These are phyloP conservation scores for Ensete glaucum DNA, from an alignment of 176 grass and related monocot species.

Conservation along the genomic window DNA sequence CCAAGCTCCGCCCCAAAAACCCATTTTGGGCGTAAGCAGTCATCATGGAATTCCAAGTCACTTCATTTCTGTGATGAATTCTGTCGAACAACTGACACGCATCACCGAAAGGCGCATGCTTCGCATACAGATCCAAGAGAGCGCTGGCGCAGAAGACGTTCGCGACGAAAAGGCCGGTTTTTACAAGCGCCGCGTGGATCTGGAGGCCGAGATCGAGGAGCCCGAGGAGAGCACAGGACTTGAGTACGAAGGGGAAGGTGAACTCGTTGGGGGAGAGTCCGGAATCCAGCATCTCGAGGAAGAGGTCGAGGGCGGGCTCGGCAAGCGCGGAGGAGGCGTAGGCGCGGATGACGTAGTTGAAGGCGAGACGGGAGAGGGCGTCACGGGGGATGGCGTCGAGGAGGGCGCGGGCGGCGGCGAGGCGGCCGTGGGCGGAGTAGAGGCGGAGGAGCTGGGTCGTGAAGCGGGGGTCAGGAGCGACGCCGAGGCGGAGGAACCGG, in stretches of 20 bases:
- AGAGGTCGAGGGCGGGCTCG: slow-evolving; percentile 20
- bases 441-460: slow-evolving; percentile 1
- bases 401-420: slow-evolving; percentile 9
- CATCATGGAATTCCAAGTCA: slow-evolving; percentile 45
- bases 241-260: slow-evolving; percentile 31
- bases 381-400: slow-evolving; percentile 13
- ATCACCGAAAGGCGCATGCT: slow-evolving; percentile 13
- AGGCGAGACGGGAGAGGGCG: slow-evolving; percentile 17
- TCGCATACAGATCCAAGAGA: slow-evolving; percentile 33
- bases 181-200: slow-evolving; percentile 32
- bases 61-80: slow-evolving; percentile 23
- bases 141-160: slow-evolving; percentile 31
- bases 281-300: slow-evolving; percentile 23
- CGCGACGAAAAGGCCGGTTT: slow-evolving; percentile 19
- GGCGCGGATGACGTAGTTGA: slow-evolving; percentile 24
- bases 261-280: slow-evolving; percentile 18
- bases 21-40: slow-evolving; percentile 34
- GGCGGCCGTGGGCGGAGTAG: slow-evolving; percentile 2
- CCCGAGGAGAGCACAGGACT: slow-evolving; percentile 22
- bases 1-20: slow-evolving; percentile 30
- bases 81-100: slow-evolving; percentile 35
- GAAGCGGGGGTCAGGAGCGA: slow-evolving; percentile 1
- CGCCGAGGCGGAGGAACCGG: not conserved
- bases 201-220: slow-evolving; percentile 31
- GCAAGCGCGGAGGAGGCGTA: slow-evolving; percentile 21